Percentiles rank a stretch among this genome's conserved stretches.
Conservation (phyloP, 495 filamentous ascomycete species). For the Paragyromitra xinjiangensis region DNA sequence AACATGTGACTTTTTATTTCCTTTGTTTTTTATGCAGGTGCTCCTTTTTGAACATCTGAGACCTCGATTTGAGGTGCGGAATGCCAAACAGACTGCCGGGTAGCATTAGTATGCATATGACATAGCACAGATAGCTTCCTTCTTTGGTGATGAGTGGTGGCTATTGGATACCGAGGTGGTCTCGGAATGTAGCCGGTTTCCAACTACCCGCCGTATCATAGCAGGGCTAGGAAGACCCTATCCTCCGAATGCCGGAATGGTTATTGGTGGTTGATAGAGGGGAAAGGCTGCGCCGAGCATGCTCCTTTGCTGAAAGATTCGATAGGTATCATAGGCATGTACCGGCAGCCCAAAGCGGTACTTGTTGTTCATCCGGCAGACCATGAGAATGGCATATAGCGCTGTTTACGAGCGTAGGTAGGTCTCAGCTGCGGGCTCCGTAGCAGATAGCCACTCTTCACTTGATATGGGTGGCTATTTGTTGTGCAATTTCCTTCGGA, state of each 20-base stretch:
- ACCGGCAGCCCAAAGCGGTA: slow-evolving; percentile 7
- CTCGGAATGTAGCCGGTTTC: slow-evolving; percentile 3
- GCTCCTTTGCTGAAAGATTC: slow-evolving; percentile 14
- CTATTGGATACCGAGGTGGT: slow-evolving; percentile 28
- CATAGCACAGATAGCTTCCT: slow-evolving; percentile 27
- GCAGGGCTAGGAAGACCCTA: slow-evolving; percentile 8
- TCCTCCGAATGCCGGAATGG: neutral
- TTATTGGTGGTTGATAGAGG: slow-evolving; percentile 18
- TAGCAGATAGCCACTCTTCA: slow-evolving; percentile 10
- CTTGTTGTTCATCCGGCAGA: neutral
- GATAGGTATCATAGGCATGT: slow-evolving; percentile 19
- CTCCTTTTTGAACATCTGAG: slow-evolving; percentile 37
- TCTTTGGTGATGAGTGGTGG: slow-evolving; percentile 14
- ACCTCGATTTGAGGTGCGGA: slow-evolving; percentile 28
- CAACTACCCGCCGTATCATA: slow-evolving; percentile 11
- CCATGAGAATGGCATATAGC: neutral
- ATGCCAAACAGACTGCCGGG: slow-evolving; percentile 37
- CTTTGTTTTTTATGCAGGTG: slow-evolving; percentile 49
- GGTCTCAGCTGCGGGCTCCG: slow-evolving; percentile 17
- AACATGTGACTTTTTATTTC: slow-evolving; percentile 51
- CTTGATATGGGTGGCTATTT: slow-evolving; percentile 9
- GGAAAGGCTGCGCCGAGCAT: slow-evolving; percentile 26
- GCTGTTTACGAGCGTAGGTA: neutral
- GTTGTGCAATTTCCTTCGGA: neutral
- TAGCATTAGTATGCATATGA: slow-evolving; percentile 19